Percentiles rank a stretch among this genome's conserved stretches.
Evolutionary conservation across 805 yeast genomes (phyloP).

Genomic region (Candida boidinii): DNA sequence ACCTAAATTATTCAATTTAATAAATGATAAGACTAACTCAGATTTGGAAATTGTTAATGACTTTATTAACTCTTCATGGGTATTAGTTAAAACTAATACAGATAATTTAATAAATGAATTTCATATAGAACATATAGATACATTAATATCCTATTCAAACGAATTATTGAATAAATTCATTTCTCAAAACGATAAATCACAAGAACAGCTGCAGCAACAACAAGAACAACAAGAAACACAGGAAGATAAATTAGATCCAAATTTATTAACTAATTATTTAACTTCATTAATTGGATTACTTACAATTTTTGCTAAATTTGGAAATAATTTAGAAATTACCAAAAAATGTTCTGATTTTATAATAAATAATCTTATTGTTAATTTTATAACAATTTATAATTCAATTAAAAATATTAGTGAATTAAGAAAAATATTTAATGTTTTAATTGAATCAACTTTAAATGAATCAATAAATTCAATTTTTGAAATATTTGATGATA

Average conservation of each 20-base stretch:
- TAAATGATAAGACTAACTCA: constrained; percentile 3
- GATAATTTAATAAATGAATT: constrained; percentile 1
- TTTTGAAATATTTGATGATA: constrained; percentile 78
- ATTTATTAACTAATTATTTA: constrained; percentile 11
- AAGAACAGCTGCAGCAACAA: too few species aligned
- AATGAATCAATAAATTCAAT: constrained; percentile 57
- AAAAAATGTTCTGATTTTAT: constrained; percentile 15
- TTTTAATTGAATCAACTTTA: constrained; percentile 21
- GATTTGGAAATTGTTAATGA: constrained; percentile 11
- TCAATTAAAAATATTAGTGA: constrained; percentile 7
- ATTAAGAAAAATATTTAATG: constrained; percentile 17
- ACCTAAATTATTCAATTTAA: constrained; percentile 4
- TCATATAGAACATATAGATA: background rate
- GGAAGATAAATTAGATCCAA: too few species aligned
- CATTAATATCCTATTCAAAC: background rate
- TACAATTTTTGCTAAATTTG: constrained; percentile 16
- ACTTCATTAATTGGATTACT: constrained; percentile 16
- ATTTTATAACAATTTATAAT: constrained; percentile 10
- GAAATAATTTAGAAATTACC: constrained; percentile 10
- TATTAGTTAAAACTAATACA: constrained; percentile 6
- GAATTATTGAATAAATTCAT: too few species aligned
- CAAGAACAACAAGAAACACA: too few species aligned
- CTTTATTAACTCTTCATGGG: constrained; percentile 11
- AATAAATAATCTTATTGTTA: constrained; percentile 15
- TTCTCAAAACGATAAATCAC: background rate